Conservation (phyloP, 2,329 filamentous ascomycete genomes). For the Stachybotrys chartarum region DNA sequence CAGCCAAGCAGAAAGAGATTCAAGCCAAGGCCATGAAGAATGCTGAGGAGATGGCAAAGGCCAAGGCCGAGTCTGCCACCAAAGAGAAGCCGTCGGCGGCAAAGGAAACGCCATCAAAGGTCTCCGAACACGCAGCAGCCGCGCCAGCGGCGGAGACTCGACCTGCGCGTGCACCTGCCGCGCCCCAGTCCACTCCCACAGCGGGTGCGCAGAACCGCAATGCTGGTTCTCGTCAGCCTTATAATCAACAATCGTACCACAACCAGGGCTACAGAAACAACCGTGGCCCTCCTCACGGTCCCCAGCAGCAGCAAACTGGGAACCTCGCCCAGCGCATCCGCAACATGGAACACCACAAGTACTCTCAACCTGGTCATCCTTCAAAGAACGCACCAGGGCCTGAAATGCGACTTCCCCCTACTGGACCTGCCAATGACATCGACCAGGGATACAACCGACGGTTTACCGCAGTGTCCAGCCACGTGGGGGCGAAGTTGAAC, state of each 20-base stretch:
- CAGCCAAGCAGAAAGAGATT: constrained; percentile 88
- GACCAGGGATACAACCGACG: constrained; percentile 48
- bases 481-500: constrained; percentile 51
- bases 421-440: constrained; percentile 57
- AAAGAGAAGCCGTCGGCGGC: constrained; percentile 23
- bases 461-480: constrained; percentile 41
- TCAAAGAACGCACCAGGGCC: constrained; percentile 48
- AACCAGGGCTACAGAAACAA: constrained; percentile 40
- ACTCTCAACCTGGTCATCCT: constrained; percentile 31
- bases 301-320: constrained; percentile 32
- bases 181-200: constrained; percentile 21
- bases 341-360: constrained; percentile 45
- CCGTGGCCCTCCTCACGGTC: constrained; percentile 35
- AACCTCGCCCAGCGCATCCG: constrained; percentile 44
- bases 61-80: constrained; percentile 39
- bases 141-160: constrained; percentile 18
- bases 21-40: constrained; percentile 79
- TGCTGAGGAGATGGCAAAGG: constrained; percentile 54
- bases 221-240: constrained; percentile 39
- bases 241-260: constrained; percentile 38
- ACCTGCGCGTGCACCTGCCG: constrained; percentile 24
- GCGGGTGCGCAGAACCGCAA: constrained; percentile 33
- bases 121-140: constrained; percentile 14
- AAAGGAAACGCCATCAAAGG: constrained; percentile 33
- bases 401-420: constrained; percentile 65